Base-by-base conservation (phyloP, 2,329 filamentous ascomycete species). In the Cytospora piceicola region DNA sequence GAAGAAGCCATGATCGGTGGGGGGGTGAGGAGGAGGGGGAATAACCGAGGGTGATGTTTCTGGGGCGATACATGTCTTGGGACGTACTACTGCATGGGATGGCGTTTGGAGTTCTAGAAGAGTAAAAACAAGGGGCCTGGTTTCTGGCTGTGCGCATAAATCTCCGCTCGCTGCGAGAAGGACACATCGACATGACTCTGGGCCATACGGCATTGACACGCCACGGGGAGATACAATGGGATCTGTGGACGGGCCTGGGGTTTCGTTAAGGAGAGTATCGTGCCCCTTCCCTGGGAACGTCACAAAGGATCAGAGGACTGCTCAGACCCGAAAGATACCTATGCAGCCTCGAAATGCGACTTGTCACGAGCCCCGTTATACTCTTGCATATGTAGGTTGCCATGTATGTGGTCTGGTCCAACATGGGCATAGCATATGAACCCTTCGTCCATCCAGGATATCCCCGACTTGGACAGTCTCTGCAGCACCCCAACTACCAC, bases 1-100 rank as follows among this genome's bases (percentile, higher is more conserved):
- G 62, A 68, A 64, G 61, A 71, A 71, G 65, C 20, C 63, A n/a
- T 67, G 66, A 66, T 53, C 22, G 15, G 6, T 17, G 34, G 27
- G 54, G 49, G 20, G 27, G 24, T 9, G 36, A 32, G 53, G 53
- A 56, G 9, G 27, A 29, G 9, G 53, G 5, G 54, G 54, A n/a
- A 12, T 42, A 5, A 5, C 52, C 22, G 20, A 14, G 27, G 53
- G 11, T 30, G 12, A 6, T 14, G 3, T 15, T 32, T 22, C 4
- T 12, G 20, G 36, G 39, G 17, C 7, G 22, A 36, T 14, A 4
- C 12, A 8, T 52, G 24, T 4, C 12, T 27, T 9, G 8, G 15
- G n/a, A 63, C 27, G 9, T 34, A 42, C 39, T 42, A 8, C 9
- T 51, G 53, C 61, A 63, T 63, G 30, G 42, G 9, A 57, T 20